Evolutionary conservation across 345 rosid species (phyloP), one percentile per base, ranked within the genome.

Genomic region (Odontarrhena argentea): DNA sequence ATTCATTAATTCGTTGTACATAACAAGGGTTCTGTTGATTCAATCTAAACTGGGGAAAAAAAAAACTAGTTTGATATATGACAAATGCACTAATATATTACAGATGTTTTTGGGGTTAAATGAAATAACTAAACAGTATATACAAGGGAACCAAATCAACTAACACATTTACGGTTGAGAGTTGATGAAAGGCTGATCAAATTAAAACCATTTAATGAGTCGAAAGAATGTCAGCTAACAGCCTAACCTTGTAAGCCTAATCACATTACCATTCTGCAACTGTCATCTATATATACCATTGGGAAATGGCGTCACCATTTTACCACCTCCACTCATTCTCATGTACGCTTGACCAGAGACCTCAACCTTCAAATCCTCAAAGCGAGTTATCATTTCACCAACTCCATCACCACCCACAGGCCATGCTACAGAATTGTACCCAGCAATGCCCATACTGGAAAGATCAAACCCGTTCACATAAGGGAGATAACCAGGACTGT

Each of bases 381-480:
- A 65, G 44, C 25, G 76, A 61, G 74, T 63, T 48, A 67, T 47
- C 7, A 65, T 5, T 3, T 32, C 67, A 67, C 73, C 66, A 25
- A 60, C 56, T 43, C 50, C 83, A 68, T 56, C 51, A 55, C 70
- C 66, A 36, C 72, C 48, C 53, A 34, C 73, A 59, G 78, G 47
- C 46, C 65, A 65, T 13, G 63, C 45, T 60, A 57, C 51, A 57
- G 71, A 62, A 60, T 54, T 69, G 69, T 65, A 67, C 35, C 49
- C 74, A 26, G 57, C 44, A 55, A 68, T 25, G 46, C 55, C 60
- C 45, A 57, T 57, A 24, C 79, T 70, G 49, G 60, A 9, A 45
- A 48, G 53, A 48, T 70, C 71, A 66, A 60, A 46, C 37, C 69
- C 76, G 50, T 80, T 79, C 69, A 67, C 34, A 73, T 77, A 80